Base-by-base conservation (phyloP, 495 filamentous ascomycete genomes). In the Podospora bellae-mahoneyi region DNA sequence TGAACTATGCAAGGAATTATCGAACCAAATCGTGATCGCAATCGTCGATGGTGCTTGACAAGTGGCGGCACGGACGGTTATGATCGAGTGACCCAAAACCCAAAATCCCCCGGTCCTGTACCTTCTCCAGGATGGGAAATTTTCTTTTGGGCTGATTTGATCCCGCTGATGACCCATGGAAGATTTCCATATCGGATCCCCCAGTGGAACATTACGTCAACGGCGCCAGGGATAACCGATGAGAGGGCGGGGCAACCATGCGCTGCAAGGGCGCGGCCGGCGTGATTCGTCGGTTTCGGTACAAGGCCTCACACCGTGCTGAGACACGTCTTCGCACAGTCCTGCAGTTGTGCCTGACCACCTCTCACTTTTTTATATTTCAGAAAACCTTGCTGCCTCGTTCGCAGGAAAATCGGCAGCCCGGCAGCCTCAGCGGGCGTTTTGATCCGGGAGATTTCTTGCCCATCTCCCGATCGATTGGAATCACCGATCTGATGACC, bases 141-240 rank as follows among this genome's bases (percentile, higher is more conserved):
- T 59, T 59, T 59, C 60, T 55, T 59, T 48, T 67, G 30, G 19
- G 27, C 26, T 34, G 65, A 32, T 61, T 15, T 32, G 4, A 32
- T 48, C 39, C 39, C 39, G 15, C 39, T 48, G 39, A 48, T 2
- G 34, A 32, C 58, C 30, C 10, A 28, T 30, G 26, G 61, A 54
- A 53, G 39, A 48, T 48, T 18, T 48, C 39, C 39, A 48, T 62
- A 57, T 67, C 65, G 65, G 65, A 67, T 67, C 70, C 34, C 10
- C 9, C 28, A 28, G 48, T 39, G 44, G 63, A 57, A 32, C 61
- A 66, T 64, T 66, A 73, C 72, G 72, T 73, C 72, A 73, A 62
- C 61, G 62, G 64, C 62, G 54, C 30, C 64, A 58, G 32, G 26
- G 61, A 28, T 60, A 64, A 68, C 65, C 66, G 66, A 65, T 67